These are phyloP conservation scores for Rhodotorula babjevae DNA, from an alignment of 768 basidiomycete species.

Conservation along the genomic window DNA sequence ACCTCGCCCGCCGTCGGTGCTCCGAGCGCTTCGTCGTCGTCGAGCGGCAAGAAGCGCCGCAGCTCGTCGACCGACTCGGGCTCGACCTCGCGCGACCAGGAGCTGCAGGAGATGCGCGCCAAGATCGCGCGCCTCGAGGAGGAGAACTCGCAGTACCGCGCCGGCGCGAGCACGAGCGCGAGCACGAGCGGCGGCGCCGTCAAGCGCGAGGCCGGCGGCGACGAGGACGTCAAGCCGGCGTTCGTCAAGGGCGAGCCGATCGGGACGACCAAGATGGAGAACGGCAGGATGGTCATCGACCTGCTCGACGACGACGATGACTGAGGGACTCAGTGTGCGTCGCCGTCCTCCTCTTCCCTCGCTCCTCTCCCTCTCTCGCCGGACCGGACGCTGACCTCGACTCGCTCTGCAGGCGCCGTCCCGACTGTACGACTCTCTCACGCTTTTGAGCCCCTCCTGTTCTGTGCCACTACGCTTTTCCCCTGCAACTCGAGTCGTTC, in stretches of 20 bases:
- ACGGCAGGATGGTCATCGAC: slow-evolving; percentile 6
- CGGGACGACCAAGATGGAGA: slow-evolving; percentile 15
- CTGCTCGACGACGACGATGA: slow-evolving; percentile 3
- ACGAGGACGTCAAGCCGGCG: neutral
- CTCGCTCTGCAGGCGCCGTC: too few relatives aligned
- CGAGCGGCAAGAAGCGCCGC: neutral
- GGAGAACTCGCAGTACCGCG: slow-evolving; percentile 1
- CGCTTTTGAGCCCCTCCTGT: too few relatives aligned
- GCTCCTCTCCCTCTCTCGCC: too few relatives aligned
- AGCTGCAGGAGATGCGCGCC: neutral
- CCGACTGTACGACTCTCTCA: too few relatives aligned
- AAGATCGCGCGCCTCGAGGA: slow-evolving; percentile 10
- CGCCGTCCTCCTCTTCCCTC: too few relatives aligned
- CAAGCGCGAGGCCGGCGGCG: neutral
- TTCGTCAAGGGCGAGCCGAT: neutral
- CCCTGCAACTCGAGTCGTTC: too few relatives aligned
- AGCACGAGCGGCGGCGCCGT: neutral
- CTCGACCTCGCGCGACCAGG: slow-evolving; percentile 9
- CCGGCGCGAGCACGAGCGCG: neutral
- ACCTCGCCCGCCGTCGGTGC: neutral
- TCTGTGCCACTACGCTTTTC: too few relatives aligned
- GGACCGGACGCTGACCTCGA: too few relatives aligned
- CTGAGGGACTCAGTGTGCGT: neutral
- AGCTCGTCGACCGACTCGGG: neutral
- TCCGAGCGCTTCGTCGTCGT: neutral